These are phyloP conservation scores for Hygrophila difformis DNA, from an alignment of 257 asterid species.

Conservation along the genomic window DNA sequence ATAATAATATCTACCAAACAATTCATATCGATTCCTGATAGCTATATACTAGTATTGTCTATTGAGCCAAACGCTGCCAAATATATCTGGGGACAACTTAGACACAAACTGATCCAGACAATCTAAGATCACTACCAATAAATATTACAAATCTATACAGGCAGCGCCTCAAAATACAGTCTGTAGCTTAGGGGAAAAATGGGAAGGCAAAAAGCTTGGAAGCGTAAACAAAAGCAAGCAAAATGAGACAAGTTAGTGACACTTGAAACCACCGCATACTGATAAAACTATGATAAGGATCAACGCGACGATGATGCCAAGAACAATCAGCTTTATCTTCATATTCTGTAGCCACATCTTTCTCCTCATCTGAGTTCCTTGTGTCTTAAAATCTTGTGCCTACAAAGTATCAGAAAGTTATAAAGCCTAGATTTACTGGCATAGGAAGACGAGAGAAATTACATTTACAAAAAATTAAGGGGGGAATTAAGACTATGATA, in stretches of 20 bases:
- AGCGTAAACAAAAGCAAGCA: slow-evolving; percentile 1
- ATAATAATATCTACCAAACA: no score
- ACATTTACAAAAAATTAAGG: no score
- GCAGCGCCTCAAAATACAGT: slow-evolving; percentile 30
- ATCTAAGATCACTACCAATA: no score
- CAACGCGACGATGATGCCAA: slow-evolving; percentile 65
- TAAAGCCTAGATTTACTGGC: no score
- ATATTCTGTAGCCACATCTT: slow-evolving; percentile 85
- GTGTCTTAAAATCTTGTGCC: slow-evolving; percentile 88
- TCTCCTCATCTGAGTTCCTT: slow-evolving; percentile 78
- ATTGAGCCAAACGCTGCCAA: no score
- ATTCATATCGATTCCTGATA: no score
- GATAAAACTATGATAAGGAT: slow-evolving; percentile 73
- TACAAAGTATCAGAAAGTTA: slow-evolving; percentile 22
- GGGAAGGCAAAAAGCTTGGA: slow-evolving; percentile 16
- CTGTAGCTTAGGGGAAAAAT: slow-evolving; percentile 19
- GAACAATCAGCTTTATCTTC: slow-evolving; percentile 83
- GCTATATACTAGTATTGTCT: no score
- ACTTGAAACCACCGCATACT: slow-evolving; percentile 58
- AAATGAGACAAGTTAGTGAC: slow-evolving; percentile 22
- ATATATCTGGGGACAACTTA: no score
- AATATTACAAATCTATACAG: slow-evolving; percentile 41
- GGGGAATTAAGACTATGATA: no score
- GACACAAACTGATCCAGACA: neutral
- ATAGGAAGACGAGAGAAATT: no score